These are phyloP conservation scores for Elsinoe arachidis DNA, from an alignment of 2,329 filamentous ascomycete species.

Conservation along the genomic window DNA sequence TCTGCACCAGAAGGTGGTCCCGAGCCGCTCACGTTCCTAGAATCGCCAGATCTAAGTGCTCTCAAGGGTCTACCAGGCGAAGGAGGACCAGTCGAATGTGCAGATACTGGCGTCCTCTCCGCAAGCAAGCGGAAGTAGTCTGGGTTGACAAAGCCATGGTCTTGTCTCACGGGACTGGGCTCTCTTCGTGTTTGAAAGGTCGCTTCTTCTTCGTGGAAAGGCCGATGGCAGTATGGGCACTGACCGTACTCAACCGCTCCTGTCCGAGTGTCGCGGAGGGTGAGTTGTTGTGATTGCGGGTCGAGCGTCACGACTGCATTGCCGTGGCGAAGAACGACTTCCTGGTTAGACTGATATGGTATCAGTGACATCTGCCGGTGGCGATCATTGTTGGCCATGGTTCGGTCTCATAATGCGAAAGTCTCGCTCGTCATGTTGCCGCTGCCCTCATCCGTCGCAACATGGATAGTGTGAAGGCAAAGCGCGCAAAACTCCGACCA, in stretches of 20 bases:
- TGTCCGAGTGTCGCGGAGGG: conserved; percentile 58
- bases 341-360: conserved; percentile 66
- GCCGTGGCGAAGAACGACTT: conserved; percentile 82
- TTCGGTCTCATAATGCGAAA: neutral
- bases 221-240: conserved; percentile 86
- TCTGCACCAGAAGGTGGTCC: conserved; percentile 42
- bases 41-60: conserved; percentile 26
- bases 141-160: conserved; percentile 71
- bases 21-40: conserved; percentile 24
- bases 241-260: conserved; percentile 52
- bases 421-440: neutral
- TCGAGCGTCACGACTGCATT: conserved; percentile 91
- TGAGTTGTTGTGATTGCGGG: conserved; percentile 72
- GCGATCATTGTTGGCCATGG: conserved; percentile 19
- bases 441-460: neutral
- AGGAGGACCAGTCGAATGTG: conserved; percentile 37
- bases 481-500: no score
- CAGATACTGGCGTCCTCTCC: conserved; percentile 46
- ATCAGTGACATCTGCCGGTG: conserved; percentile 56
- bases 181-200: conserved; percentile 28
- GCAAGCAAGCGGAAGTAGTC: conserved; percentile 94
- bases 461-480: no score
- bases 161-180: conserved; percentile 27
- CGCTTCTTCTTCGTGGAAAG: conserved; percentile 46
- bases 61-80: conserved; percentile 41